These are phyloP conservation scores for Fusarium austroafricanum DNA, from an alignment of 2,329 filamentous ascomycete species.

Conservation along the genomic window DNA sequence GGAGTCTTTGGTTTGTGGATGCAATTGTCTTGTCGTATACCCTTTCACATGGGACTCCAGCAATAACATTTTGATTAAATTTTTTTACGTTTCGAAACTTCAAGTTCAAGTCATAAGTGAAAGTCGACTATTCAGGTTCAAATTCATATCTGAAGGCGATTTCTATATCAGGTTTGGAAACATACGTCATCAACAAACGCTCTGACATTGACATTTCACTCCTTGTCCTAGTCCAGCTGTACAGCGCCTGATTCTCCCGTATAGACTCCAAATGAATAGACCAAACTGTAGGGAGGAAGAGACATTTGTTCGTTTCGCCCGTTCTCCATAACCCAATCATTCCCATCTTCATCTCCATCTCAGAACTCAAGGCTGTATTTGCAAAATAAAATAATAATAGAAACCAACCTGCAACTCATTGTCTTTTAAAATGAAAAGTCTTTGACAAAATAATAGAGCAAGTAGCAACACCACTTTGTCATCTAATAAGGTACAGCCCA, in stretches of 20 bases:
- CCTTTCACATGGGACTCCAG: conserved; percentile 30
- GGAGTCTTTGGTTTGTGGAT: conserved; percentile 42
- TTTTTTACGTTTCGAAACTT: conserved; percentile 6
- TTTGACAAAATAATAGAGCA: conserved; percentile 11
- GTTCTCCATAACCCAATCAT: conserved; percentile 17
- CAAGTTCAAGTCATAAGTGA: not conserved
- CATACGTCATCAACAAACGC: conserved; percentile 18
- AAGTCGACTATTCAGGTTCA: not conserved
- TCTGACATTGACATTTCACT: conserved; percentile 27
- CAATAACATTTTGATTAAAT: conserved; percentile 11
- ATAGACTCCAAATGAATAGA: conserved; percentile 32
- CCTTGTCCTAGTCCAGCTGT: conserved; percentile 35
- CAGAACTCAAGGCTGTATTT: conserved; percentile 22
- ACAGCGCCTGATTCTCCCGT: conserved; percentile 32
- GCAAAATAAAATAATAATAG: conserved; percentile 21
- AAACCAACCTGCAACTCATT: conserved; percentile 22
- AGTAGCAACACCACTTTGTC: conserved; percentile 30
- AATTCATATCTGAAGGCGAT: not conserved
- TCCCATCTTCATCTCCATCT: conserved; percentile 18
- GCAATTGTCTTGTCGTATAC: conserved; percentile 43
- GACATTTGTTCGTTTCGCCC: conserved; percentile 9
- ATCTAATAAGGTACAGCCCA: conserved; percentile 30
- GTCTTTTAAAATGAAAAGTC: conserved; percentile 18
- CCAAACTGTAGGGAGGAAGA: conserved; percentile 16
- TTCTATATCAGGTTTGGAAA: not conserved